Conservation (phyloP, 2,329 filamentous ascomycete species). For the Ophiocordyceps camponoti-leonardi region DNA sequence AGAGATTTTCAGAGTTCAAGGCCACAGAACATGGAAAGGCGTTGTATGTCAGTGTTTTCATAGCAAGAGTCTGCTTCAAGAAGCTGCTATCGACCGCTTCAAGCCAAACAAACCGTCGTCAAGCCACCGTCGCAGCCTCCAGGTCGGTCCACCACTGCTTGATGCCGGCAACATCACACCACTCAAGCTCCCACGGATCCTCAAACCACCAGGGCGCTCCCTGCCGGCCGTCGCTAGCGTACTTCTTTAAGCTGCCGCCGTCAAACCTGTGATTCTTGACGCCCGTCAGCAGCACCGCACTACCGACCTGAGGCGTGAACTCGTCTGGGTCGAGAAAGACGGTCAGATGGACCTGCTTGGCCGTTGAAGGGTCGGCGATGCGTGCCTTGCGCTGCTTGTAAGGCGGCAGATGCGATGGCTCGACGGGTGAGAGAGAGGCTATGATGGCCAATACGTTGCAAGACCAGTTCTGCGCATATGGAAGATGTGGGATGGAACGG, state of each 20-base stretch:
- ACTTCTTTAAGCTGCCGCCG: constrained; percentile 26
- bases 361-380: constrained; percentile 31
- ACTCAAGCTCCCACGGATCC: constrained; percentile 25
- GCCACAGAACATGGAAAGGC: too few relatives aligned
- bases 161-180: constrained; percentile 31
- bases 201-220: constrained; percentile 34
- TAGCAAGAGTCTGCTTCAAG: too few relatives aligned
- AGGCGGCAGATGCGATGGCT: constrained; percentile 30
- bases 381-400: constrained; percentile 33
- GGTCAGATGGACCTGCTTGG: constrained; percentile 33
- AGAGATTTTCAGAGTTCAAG: too few relatives aligned
- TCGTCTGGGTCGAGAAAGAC: constrained; percentile 34
- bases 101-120: neutral
- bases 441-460: constrained; percentile 37
- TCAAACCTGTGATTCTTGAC: constrained; percentile 42
- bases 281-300: constrained; percentile 31
- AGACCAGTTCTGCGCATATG: constrained; percentile 40
- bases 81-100: too few relatives aligned
- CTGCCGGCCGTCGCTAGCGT: constrained; percentile 17
- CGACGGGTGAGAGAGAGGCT: constrained; percentile 25
- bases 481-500: constrained; percentile 30
- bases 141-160: constrained; percentile 25
- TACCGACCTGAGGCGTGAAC: constrained; percentile 29
- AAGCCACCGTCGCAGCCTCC: constrained; percentile 2
- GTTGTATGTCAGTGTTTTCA: too few relatives aligned